Base-by-base conservation (phyloP, 495 filamentous ascomycete species). In the Astrothelium subdiscretum region DNA sequence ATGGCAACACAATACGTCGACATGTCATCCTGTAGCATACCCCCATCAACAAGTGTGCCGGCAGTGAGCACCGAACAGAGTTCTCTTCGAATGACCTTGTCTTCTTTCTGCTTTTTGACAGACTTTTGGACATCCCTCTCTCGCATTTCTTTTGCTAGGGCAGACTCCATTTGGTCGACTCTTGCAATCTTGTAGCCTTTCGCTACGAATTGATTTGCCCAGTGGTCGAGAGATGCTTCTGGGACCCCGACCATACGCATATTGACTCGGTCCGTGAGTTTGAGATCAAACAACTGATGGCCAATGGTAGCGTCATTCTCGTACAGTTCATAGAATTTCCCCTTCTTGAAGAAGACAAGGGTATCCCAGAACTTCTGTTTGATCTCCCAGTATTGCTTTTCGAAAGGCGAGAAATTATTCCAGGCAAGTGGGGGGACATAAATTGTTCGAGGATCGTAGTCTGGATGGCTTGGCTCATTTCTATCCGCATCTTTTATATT, bases 371-470 rank as follows among this genome's bases (percentile, higher is more conserved):
- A 89, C 59, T 96, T 96, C 74, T 91, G 88, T 79, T 99, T 99
- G 73, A 99, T 97, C 69, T 96, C 92, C 94, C 94, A 99, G 74
- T 97, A 99, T 67, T 99, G 94, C 72, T 91, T 94, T 76, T 99
- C 94, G 64, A 99, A 99, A 0, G 92, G 81, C 0, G 90, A 90
- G 71, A 99, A 96, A 2, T 87, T 82, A 0, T 72, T 74, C 82
- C 83, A 91, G 10, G 90, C 90, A 3, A 78, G 52, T 0, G 87
- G 85, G 18, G 95, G 95, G 51, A 99, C 87, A 72, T 89, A 94
- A 22, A 99, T 80, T 0, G 91, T 92, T 12, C 88, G 81, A n/a
- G 90, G 91, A 67, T 99, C 92, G 65, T 90, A 95, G 59, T 97
- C 92, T 0, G 90, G 87, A 72, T 96, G 85, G n/a, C 80, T 84